phyloP scores from a whole-genome alignment of 2,329 filamentous ascomycete genomes.

The Microascus cirrosus region DNA sequence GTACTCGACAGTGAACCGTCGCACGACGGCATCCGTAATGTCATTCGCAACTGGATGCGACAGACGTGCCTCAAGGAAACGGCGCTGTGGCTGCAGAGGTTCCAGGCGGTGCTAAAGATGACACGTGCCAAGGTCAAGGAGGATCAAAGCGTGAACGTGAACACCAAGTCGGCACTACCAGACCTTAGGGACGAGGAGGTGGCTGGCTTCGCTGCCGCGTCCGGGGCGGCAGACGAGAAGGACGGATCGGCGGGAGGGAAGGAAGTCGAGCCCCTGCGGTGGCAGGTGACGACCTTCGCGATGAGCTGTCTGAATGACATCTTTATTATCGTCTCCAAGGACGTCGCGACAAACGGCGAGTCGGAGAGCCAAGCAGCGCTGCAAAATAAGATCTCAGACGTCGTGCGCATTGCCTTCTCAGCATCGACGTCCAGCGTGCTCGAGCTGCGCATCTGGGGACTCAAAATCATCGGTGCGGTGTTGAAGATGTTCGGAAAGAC shows the following conservation, averaged over 20 bases:
- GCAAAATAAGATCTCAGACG: constrained; percentile 77
- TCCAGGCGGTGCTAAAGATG: constrained; percentile 82
- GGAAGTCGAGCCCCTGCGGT: constrained; percentile 72
- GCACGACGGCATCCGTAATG: constrained; percentile 72
- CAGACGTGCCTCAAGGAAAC: constrained; percentile 79
- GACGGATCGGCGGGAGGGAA: constrained; percentile 22
- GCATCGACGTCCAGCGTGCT: constrained; percentile 90
- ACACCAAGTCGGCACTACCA: constrained; percentile 40
- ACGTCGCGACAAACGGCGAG: constrained; percentile 61
- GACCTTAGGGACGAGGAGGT: constrained; percentile 95
- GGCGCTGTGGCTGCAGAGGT: constrained; percentile 74
- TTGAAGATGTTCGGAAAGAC: constrained; percentile 94
- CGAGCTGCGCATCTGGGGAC: constrained; percentile 77
- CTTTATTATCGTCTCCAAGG: constrained; percentile 63
- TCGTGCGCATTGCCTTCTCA: constrained; percentile 94
- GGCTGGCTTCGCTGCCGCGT: constrained; percentile 79
- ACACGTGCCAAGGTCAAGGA: constrained; percentile 59
- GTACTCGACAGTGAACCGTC: constrained; percentile 67
- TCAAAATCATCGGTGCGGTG: constrained; percentile 89
- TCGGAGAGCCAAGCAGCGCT: constrained; percentile 68
- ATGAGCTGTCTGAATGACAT: constrained; percentile 83
- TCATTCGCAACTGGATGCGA: constrained; percentile 86
- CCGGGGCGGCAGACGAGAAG: constrained; percentile 47
- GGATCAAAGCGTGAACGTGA: constrained; percentile 20
- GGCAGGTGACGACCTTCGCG: constrained; percentile 92